A percentile compares a stretch with the other conserved stretches of the same genome.
Evolutionary conservation across 163 green algal genomes (phyloP).

Genomic region (Scenedesmus sp.): DNA sequence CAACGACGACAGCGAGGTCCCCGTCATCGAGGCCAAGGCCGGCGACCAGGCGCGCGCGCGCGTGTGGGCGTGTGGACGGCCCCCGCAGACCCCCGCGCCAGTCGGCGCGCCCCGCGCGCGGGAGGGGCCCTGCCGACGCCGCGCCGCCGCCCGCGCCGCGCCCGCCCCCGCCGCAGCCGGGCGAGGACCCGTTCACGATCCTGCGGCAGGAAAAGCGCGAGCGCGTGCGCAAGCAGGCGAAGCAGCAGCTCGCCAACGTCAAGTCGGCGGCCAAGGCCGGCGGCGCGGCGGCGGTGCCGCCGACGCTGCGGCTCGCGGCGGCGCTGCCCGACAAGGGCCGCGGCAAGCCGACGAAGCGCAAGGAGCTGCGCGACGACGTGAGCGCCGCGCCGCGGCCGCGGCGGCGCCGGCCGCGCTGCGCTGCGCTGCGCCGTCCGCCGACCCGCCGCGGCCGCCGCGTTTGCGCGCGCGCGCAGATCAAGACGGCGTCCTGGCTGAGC

Average conservation of each 20-base stretch:
- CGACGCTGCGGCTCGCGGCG: conserved; percentile 80
- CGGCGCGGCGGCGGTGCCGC: conserved; percentile 60
- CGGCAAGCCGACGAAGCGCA: conserved; percentile 63
- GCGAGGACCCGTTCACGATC: conserved; percentile 89
- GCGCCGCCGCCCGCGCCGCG: too few species aligned
- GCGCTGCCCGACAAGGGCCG: conserved; percentile 70
- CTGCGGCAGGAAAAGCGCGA: conserved; percentile 80
- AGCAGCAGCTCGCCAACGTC: conserved; percentile 79
- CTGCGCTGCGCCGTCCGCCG: not conserved
- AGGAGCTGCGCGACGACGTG: conserved; percentile 78
- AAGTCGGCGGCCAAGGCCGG: conserved; percentile 66
- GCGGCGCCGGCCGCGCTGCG: not conserved
- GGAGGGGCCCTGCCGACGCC: too few species aligned
- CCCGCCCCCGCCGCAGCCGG: conserved; percentile 58
- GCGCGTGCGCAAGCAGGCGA: conserved; percentile 75
- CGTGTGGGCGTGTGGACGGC: too few species aligned
- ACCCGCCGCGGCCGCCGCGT: not conserved
- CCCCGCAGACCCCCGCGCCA: too few species aligned
- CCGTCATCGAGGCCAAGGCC: conserved; percentile 87
- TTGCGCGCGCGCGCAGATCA: conserved; percentile 55
- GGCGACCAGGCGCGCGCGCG: conserved; percentile 67
- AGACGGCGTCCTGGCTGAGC: conserved; percentile 67
- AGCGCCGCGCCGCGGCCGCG: conserved; percentile 1
- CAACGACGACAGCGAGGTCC: conserved; percentile 84
- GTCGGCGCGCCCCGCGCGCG: too few species aligned